Conservation (phyloP, 257 asterid genomes). For the Fraxinus excelsior region DNA sequence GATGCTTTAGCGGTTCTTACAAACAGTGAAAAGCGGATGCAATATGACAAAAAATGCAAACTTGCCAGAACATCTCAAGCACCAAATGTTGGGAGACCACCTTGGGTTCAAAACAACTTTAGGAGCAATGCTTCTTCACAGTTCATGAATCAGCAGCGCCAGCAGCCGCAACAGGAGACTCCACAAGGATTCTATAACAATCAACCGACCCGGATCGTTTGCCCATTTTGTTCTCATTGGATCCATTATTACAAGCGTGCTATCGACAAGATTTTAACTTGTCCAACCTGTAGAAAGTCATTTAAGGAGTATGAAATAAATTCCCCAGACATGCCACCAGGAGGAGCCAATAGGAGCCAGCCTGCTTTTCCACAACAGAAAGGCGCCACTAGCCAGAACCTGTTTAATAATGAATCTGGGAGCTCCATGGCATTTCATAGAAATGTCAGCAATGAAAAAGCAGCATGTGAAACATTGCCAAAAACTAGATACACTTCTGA, state of each 20-base stretch:
- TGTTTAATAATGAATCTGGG: neutral
- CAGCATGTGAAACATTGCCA: neutral
- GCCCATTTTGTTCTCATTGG: slow-evolving; percentile 49
- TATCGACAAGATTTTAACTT: slow-evolving; percentile 25
- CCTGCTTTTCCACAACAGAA: slow-evolving; percentile 22
- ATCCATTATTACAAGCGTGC: slow-evolving; percentile 31
- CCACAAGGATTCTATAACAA: slow-evolving; percentile 19
- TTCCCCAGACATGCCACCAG: slow-evolving; percentile 21
- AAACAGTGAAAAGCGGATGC: slow-evolving; percentile 20
- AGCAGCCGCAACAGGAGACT: slow-evolving; percentile 25
- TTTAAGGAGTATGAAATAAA: slow-evolving; percentile 32
- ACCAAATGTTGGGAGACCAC: slow-evolving; percentile 26
- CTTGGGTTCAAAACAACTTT: slow-evolving; percentile 33
- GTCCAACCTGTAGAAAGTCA: slow-evolving; percentile 34
- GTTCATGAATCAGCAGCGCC: slow-evolving; percentile 25
- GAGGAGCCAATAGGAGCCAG: slow-evolving; percentile 16
- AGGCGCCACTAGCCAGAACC: slow-evolving; percentile 17
- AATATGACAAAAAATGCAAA: slow-evolving; percentile 30
- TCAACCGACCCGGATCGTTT: slow-evolving; percentile 44
- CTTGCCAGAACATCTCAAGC: slow-evolving; percentile 29
- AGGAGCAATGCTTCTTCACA: slow-evolving; percentile 17
- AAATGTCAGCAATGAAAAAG: neutral
- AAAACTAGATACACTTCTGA: neutral
- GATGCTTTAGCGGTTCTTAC: slow-evolving; percentile 36
- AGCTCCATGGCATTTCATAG: neutral